Base-by-base conservation (phyloP, 345 rosid species). In the Gossypium stocksii region DNA sequence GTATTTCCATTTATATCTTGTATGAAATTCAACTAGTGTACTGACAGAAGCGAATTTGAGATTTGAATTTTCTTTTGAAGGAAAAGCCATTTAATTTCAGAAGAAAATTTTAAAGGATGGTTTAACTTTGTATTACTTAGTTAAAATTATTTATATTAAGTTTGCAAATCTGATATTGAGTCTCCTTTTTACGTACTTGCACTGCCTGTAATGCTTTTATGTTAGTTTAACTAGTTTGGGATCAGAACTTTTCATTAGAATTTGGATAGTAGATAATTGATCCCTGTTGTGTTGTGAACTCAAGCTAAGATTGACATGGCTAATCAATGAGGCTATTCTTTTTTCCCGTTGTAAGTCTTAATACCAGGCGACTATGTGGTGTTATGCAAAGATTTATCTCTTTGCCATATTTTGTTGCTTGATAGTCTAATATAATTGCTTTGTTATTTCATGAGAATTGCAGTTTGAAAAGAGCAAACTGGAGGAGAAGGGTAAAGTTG, bases 391-490 rank as follows among this genome's bases (percentile, higher is more conserved):
- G 46, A 29, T 4, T 70, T 49, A 8, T 70, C 61, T 19, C 59
- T 51, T 11, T 10, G 71, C 22, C n/a, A 20, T 45, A n/a, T 70
- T 41, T 51, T 74, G 22, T 49, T 16, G 53, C 66, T 57, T 10
- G 44, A 23, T 7, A 46, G 19, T 72, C 23, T 72, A 48, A 45
- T 44, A 72, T 59, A 23, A 72, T 44, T 59, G 22, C 13, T 43
- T 58, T 59, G n/a, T 44, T 59, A 41, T 83, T 11, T 64, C 44
- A 75, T 75, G 77, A 44, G 75, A 73, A 22, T 19, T 88, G 81
- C 80, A 95, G 99, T 81, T 57, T 76, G 91, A 93, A 84, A 93
- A 93, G 82, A 79, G 65, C 61, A 87, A 78, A 82, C 53, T 93
- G 58, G 97, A 88, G 83, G 89, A 93, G 78, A 89, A 79, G 80